Conservation (phyloP, 2,329 filamentous ascomycete species). For the Scedosporium boydii region DNA sequence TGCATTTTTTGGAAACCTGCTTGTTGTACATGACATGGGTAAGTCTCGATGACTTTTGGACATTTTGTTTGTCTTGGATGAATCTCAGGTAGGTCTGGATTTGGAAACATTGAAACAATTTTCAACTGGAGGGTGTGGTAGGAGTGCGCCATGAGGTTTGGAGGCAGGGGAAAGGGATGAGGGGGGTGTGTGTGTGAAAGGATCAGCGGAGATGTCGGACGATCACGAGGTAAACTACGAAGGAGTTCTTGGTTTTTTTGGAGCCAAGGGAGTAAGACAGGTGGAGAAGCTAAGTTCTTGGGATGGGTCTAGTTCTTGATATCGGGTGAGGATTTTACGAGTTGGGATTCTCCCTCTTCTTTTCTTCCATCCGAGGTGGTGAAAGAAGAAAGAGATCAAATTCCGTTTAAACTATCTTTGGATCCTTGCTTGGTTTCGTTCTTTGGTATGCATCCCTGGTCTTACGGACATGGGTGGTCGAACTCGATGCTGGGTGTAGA, state of each 20-base stretch:
- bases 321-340: neutral
- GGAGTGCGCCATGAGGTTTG: neutral
- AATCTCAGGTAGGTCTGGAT: neutral
- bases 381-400: too few species aligned
- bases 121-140: neutral
- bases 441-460: too few species aligned
- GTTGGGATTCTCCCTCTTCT: too few species aligned
- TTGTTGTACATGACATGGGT: too few species aligned
- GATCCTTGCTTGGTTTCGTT: too few species aligned
- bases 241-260: neutral
- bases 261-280: neutral
- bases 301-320: neutral
- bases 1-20: too few species aligned
- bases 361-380: too few species aligned
- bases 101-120: neutral
- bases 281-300: neutral
- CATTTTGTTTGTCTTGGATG: neutral
- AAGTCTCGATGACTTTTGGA: too few species aligned
- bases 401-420: too few species aligned
- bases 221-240: neutral
- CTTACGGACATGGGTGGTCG: too few species aligned
- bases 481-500: too few species aligned
- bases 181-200: neutral
- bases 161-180: neutral
- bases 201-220: neutral